Evolutionary conservation across 2,329 filamentous ascomycete species (phyloP).

Genomic region (Dactylellina sp.): DNA sequence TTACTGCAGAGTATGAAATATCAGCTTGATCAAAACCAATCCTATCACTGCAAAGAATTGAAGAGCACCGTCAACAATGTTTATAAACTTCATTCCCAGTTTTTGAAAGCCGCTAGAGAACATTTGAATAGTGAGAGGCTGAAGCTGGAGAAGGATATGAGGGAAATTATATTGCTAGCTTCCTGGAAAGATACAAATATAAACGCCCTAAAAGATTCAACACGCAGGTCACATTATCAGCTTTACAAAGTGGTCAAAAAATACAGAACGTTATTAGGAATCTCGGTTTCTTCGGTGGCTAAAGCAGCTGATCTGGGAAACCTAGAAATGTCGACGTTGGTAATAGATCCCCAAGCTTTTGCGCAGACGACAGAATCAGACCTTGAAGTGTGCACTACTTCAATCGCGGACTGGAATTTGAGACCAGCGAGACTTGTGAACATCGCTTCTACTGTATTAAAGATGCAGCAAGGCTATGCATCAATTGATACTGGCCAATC

Average conservation of each 20-base stretch:
- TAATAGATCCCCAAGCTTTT: slow-evolving; percentile 59
- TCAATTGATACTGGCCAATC: slow-evolving; percentile 67
- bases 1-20: slow-evolving; percentile 68
- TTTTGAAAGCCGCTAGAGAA: slow-evolving; percentile 21
- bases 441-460: slow-evolving; percentile 74
- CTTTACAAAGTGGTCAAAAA: slow-evolving; percentile 91
- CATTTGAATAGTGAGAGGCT: slow-evolving; percentile 69
- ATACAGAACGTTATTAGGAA: slow-evolving; percentile 81
- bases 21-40: slow-evolving; percentile 27
- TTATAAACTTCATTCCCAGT: slow-evolving; percentile 37
- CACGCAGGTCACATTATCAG: slow-evolving; percentile 88
- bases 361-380: slow-evolving; percentile 63
- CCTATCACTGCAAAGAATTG: slow-evolving; percentile 20
- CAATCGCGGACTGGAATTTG: slow-evolving; percentile 26
- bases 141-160: slow-evolving; percentile 89
- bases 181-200: slow-evolving; percentile 99
- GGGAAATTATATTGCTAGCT: slow-evolving; percentile 88
- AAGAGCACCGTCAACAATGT: slow-evolving; percentile 32
- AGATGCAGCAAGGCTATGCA: slow-evolving; percentile 73
- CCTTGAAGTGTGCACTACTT: slow-evolving; percentile 31
- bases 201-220: slow-evolving; percentile 85
- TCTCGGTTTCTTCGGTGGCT: slow-evolving; percentile 73
- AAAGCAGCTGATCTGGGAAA: slow-evolving; percentile 36
- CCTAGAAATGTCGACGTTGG: slow-evolving; percentile 5
- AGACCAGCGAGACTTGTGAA: slow-evolving; percentile 74